Evolutionary conservation across 1,139 yeast genomes (phyloP).

Genomic region (Yamadazyma sp.): DNA sequence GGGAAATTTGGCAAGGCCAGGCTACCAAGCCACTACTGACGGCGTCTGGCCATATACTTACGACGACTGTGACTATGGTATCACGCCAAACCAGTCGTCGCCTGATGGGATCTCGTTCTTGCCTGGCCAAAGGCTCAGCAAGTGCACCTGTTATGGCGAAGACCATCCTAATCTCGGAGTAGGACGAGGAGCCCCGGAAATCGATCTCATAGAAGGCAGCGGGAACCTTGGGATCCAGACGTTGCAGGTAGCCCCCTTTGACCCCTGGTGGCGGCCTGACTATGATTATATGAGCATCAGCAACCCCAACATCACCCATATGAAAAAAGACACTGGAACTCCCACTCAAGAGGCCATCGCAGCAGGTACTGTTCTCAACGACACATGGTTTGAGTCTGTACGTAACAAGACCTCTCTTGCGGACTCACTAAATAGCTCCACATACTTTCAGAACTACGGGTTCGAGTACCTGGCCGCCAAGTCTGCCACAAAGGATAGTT

Average conservation of each 20-base stretch:
- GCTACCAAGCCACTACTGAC: slow-evolving; percentile 30
- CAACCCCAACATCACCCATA: slow-evolving; percentile 20
- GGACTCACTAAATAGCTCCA: slow-evolving; percentile 11
- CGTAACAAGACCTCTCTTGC: slow-evolving; percentile 11
- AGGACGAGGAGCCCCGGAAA: slow-evolving; percentile 36
- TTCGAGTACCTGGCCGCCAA: slow-evolving; percentile 24
- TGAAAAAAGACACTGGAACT: slow-evolving; percentile 30
- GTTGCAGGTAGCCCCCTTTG: slow-evolving; percentile 34
- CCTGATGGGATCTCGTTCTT: slow-evolving; percentile 30
- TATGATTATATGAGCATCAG: slow-evolving; percentile 24
- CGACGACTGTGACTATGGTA: slow-evolving; percentile 30
- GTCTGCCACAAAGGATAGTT: slow-evolving; percentile 18
- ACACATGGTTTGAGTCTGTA: slow-evolving; percentile 22
- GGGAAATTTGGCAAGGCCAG: slow-evolving; percentile 33
- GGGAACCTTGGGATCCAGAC: slow-evolving; percentile 28
- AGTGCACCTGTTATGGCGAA: slow-evolving; percentile 26
- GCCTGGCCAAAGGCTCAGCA: slow-evolving; percentile 30
- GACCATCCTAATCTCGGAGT: slow-evolving; percentile 31
- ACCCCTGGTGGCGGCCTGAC: slow-evolving; percentile 35
- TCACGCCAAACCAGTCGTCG: slow-evolving; percentile 30
- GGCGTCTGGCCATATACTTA: slow-evolving; percentile 37
- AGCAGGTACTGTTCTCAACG: slow-evolving; percentile 23
- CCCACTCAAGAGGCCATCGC: slow-evolving; percentile 34
- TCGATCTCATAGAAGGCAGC: slow-evolving; percentile 30
- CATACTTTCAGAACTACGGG: slow-evolving; percentile 23